A percentile compares a stretch with the other conserved stretches of the same genome.
phyloP scores from a whole-genome alignment of 2,329 filamentous ascomycete species.

The Curvularia verruculosa region DNA sequence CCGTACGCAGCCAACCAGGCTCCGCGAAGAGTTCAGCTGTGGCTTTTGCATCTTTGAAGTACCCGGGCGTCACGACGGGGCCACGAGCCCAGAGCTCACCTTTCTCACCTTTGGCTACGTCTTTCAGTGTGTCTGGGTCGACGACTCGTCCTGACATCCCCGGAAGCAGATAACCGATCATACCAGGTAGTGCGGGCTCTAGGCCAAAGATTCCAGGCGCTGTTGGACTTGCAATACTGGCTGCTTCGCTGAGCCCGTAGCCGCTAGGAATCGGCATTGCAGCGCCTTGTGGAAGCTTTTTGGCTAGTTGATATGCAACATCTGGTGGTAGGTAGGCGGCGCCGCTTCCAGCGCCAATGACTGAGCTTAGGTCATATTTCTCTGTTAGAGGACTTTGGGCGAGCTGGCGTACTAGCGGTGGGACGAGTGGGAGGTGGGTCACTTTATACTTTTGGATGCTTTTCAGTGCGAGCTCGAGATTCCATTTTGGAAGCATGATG shows the following conservation, averaged over 20 bases:
- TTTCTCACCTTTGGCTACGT: slow-evolving; percentile 32
- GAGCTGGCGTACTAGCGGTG: slow-evolving; percentile 37
- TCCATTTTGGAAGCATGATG: slow-evolving; percentile 38
- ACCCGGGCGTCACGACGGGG: slow-evolving; percentile 39
- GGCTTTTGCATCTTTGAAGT: slow-evolving; percentile 37
- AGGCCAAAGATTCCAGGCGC: slow-evolving; percentile 37
- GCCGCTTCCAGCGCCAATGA: slow-evolving; percentile 30
- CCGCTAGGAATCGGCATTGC: slow-evolving; percentile 33
- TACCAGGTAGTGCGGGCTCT: slow-evolving; percentile 26
- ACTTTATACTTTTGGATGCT: slow-evolving; percentile 37
- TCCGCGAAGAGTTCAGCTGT: slow-evolving; percentile 39
- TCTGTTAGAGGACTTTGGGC: slow-evolving; percentile 35
- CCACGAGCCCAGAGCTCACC: slow-evolving; percentile 40
- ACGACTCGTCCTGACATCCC: slow-evolving; percentile 40
- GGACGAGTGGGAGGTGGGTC: slow-evolving; percentile 35
- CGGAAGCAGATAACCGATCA: slow-evolving; percentile 38
- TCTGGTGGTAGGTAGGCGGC: slow-evolving; percentile 40
- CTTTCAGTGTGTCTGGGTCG: slow-evolving; percentile 32
- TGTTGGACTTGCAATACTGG: slow-evolving; percentile 34
- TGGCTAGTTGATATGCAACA: slow-evolving; percentile 36
- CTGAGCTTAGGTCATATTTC: slow-evolving; percentile 36
- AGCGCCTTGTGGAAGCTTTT: slow-evolving; percentile 35
- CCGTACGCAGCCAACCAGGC: slow-evolving; percentile 37
- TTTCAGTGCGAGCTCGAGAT: slow-evolving; percentile 33
- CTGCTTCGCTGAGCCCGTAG: slow-evolving; percentile 40